Evolutionary conservation across 116 monocot genomes (phyloP).

Genomic region (Posidonia oceanica): DNA sequence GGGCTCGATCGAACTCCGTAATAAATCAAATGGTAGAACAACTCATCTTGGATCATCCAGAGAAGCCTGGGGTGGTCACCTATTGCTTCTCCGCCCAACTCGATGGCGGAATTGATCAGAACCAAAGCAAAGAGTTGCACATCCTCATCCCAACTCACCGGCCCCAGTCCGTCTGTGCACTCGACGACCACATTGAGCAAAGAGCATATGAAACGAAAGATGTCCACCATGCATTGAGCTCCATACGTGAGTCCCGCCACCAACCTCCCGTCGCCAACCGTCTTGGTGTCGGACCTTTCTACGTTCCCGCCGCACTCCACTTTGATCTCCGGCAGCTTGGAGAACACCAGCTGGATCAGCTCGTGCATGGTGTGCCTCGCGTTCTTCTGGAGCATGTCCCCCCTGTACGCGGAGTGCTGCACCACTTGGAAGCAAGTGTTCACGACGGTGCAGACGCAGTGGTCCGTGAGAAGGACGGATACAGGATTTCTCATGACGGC

Average conservation of each 20-base stretch:
- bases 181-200: constrained; percentile 51
- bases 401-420: constrained; percentile 50
- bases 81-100: constrained; percentile 69
- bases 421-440: constrained; percentile 88
- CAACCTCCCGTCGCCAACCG: constrained; percentile 7
- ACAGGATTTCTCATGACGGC: constrained; percentile 33
- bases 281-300: background rate
- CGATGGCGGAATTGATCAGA: constrained; percentile 69
- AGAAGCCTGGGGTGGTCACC: constrained; percentile 53
- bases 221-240: constrained; percentile 57
- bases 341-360: constrained; percentile 55
- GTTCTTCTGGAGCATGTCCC: constrained; percentile 60
- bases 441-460: constrained; percentile 67
- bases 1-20: constrained; percentile 41
- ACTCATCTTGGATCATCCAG: constrained; percentile 61
- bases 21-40: constrained; percentile 71
- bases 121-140: constrained; percentile 62
- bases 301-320: constrained; percentile 2
- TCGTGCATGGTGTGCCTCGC: constrained; percentile 77
- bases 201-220: constrained; percentile 77
- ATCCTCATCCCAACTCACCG: constrained; percentile 48
- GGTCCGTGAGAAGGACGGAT: constrained; percentile 51
- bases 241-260: constrained; percentile 24
- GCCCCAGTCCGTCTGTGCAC: constrained; percentile 17
- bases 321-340: constrained; percentile 41